Percentiles rank a stretch among this genome's conserved stretches.
Conservation (phyloP, 2,329 filamentous ascomycete species). For the Venturia pyrina region DNA sequence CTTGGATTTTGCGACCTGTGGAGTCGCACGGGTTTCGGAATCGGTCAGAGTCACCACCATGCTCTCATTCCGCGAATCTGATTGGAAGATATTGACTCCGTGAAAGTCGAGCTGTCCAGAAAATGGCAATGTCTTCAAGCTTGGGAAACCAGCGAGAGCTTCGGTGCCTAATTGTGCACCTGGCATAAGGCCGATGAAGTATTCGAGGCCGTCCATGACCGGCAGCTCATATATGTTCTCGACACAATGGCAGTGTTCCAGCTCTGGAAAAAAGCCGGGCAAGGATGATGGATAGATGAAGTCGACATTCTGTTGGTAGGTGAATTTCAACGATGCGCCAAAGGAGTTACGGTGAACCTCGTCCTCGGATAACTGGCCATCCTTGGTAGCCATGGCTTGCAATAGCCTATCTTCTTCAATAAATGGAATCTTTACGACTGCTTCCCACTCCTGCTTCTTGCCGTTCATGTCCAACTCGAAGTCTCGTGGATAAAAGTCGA, state of each 20-base stretch:
- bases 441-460: slow-evolving; percentile 99
- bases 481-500: slow-evolving; percentile 95
- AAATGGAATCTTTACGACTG: slow-evolving; percentile 97
- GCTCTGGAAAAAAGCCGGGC: slow-evolving; percentile 80
- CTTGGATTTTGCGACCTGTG: slow-evolving; percentile 64
- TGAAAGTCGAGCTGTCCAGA: slow-evolving; percentile 74
- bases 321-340: slow-evolving; percentile 87
- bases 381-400: slow-evolving; percentile 74
- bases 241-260: slow-evolving; percentile 77
- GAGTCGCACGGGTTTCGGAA: slow-evolving; percentile 59
- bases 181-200: slow-evolving; percentile 71
- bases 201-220: slow-evolving; percentile 78
- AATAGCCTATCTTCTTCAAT: slow-evolving; percentile 87
- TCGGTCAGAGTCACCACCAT: slow-evolving; percentile 81
- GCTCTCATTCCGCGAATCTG: slow-evolving; percentile 92
- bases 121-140: slow-evolving; percentile 75
- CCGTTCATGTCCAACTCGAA: slow-evolving; percentile 99
- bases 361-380: slow-evolving; percentile 63
- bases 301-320: slow-evolving; percentile 65
- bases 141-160: slow-evolving; percentile 90
- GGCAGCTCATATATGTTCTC: slow-evolving; percentile 96
- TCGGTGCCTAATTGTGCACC: slow-evolving; percentile 72
- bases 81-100: slow-evolving; percentile 88
- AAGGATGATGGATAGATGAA: slow-evolving; percentile 83
- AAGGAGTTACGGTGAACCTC: slow-evolving; percentile 82